Evolutionary conservation across 345 rosid species (phyloP).

Genomic region (Leavenworthia alabamica): DNA sequence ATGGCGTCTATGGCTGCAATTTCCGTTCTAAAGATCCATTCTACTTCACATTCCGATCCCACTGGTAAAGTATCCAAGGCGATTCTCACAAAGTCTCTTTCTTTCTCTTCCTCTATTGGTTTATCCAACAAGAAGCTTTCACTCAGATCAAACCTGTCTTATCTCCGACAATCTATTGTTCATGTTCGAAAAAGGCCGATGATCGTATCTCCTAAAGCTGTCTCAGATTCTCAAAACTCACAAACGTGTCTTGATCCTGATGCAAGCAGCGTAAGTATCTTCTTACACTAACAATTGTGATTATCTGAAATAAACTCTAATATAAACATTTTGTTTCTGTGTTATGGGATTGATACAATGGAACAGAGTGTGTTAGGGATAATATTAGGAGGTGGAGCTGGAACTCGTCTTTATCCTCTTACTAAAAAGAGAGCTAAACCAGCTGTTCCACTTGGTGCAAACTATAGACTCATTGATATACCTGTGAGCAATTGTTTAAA

Average conservation of each 20-base stretch:
- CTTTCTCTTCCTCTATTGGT: conserved; percentile 46
- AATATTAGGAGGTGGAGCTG: conserved; percentile 96
- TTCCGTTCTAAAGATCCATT: conserved; percentile 34
- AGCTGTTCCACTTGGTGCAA: conserved; percentile 92
- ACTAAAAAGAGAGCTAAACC: conserved; percentile 98
- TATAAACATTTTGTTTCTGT: neutral
- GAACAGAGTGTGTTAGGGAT: conserved; percentile 88
- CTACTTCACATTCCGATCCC: conserved; percentile 16
- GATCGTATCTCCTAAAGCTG: conserved; percentile 73
- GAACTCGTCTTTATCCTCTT: conserved; percentile 85
- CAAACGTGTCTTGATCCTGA: conserved; percentile 98
- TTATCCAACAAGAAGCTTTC: conserved; percentile 43
- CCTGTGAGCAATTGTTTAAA: conserved; percentile 95
- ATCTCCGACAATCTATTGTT: neutral
- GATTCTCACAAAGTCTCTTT: conserved; percentile 20
- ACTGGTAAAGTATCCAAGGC: neutral
- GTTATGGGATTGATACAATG: neutral
- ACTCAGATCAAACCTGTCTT: neutral
- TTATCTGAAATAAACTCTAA: neutral
- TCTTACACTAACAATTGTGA: neutral
- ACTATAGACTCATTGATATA: conserved; percentile 86
- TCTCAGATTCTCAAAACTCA: conserved; percentile 78
- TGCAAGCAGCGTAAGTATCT: conserved; percentile 71
- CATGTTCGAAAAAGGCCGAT: conserved; percentile 16
- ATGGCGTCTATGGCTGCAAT: conserved; percentile 56